A percentile compares a stretch with the other conserved stretches of the same genome.
These are phyloP conservation scores for Ceratocystis huliohia DNA, from an alignment of 2,329 filamentous ascomycete species.

Conservation along the genomic window DNA sequence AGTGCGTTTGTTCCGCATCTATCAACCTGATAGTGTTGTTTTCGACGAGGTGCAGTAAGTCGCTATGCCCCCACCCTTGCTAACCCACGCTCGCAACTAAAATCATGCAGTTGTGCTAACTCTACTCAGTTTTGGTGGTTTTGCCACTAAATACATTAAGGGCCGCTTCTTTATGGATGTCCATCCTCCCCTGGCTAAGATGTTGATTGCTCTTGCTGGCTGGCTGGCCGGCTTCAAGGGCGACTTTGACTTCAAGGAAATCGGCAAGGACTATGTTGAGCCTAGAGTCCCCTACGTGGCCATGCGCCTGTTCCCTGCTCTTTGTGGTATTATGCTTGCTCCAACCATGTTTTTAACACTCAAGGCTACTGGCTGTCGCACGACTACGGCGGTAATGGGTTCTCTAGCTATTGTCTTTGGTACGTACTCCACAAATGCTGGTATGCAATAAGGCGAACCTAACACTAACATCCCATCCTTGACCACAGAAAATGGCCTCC, in stretches of 20 bases:
- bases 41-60: conserved; percentile 98
- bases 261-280: conserved; percentile 96
- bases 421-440: conserved; percentile 35
- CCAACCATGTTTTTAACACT: conserved; percentile 91
- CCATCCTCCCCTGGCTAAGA: conserved; percentile 92
- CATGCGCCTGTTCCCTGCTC: conserved; percentile 85
- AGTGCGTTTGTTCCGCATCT: conserved; percentile 89
- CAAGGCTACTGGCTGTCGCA: conserved; percentile 80
- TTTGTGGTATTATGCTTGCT: conserved; percentile 77
- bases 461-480: not conserved
- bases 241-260: conserved; percentile 97
- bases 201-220: conserved; percentile 87
- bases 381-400: conserved; percentile 70
- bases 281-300: conserved; percentile 91
- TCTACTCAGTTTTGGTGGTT: conserved; percentile 72
- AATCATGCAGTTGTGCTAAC: not conserved
- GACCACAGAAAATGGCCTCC: conserved; percentile 70
- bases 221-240: conserved; percentile 93
- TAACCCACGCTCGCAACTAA: not conserved
- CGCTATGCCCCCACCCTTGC: conserved; percentile 11
- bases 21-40: conserved; percentile 88
- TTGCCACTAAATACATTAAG: conserved; percentile 98
- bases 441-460: not conserved
- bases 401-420: conserved; percentile 82
- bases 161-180: conserved; percentile 99